Conservation (phyloP, 2,329 filamentous ascomycete species). For the Alternaria sp. region DNA sequence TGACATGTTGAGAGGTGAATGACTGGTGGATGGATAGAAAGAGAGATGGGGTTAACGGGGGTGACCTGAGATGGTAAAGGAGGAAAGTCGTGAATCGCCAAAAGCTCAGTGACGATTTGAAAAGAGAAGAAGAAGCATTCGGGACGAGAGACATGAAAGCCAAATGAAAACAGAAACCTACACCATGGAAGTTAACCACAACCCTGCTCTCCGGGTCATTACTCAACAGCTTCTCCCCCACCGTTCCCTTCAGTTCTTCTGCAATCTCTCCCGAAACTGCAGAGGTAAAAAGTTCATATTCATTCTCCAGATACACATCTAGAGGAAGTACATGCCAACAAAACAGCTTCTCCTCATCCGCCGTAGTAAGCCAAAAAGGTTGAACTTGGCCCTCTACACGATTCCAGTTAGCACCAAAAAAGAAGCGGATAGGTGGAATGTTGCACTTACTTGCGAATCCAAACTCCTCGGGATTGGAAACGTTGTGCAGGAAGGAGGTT, state of each 20-base stretch:
- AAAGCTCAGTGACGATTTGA: background rate
- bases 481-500: slow-evolving; percentile 73
- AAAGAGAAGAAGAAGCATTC: background rate
- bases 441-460: slow-evolving; percentile 76
- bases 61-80: background rate
- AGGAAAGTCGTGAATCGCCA: background rate
- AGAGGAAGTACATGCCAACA: slow-evolving; percentile 91
- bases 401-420: background rate
- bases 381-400: slow-evolving; percentile 81
- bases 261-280: slow-evolving; percentile 51
- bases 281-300: slow-evolving; percentile 62
- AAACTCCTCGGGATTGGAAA: slow-evolving; percentile 80
- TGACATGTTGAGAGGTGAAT: slow-evolving; percentile 7
- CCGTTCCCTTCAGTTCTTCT: slow-evolving; percentile 58
- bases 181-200: slow-evolving; percentile 70
- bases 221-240: slow-evolving; percentile 61
- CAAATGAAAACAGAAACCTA: slow-evolving; percentile 51
- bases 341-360: slow-evolving; percentile 80
- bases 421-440: background rate
- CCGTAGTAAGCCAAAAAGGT: slow-evolving; percentile 78
- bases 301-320: slow-evolving; percentile 76
- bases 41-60: background rate
- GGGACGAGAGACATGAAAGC: background rate
- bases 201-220: slow-evolving; percentile 61
- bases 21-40: background rate